Percentiles rank a stretch among this genome's conserved stretches.
Conservation (phyloP, 2,329 filamentous ascomycete species). For the Talaromyces pinophilus region DNA sequence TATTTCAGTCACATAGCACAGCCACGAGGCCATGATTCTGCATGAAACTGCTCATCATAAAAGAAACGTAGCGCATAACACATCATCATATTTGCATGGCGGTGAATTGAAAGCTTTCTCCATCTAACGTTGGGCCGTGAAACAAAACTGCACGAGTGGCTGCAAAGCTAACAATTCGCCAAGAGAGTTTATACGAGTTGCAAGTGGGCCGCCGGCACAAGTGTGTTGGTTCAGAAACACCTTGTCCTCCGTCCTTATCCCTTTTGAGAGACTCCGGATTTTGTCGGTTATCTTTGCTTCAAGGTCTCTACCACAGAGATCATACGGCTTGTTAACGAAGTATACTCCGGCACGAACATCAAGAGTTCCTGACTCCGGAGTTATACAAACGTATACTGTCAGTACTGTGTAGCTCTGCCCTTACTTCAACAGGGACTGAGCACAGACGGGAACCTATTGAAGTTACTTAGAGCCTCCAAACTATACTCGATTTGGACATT, state of each 20-base stretch:
- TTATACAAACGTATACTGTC: no score
- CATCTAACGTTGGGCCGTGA: not conserved
- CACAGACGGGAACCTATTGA: not conserved
- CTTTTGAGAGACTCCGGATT: not conserved
- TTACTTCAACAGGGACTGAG: not conserved
- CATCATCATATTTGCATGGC: not conserved
- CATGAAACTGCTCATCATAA: not conserved
- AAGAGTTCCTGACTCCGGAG: not conserved
- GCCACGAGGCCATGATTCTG: not conserved
- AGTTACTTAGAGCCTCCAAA: not conserved
- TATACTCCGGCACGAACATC: not conserved
- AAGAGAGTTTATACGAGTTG: not conserved
- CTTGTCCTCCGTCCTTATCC: no score
- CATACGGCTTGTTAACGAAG: not conserved
- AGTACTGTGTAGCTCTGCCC: not conserved
- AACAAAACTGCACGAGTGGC: not conserved
- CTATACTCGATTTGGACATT: not conserved
- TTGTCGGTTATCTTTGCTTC: not conserved
- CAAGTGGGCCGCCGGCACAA: not conserved
- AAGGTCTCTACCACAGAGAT: not conserved
- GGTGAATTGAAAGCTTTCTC: not conserved
- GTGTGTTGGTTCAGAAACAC: not conserved
- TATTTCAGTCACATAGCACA: not conserved
- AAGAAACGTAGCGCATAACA: not conserved
- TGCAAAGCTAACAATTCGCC: not conserved